A percentile compares a stretch with the other conserved stretches of the same genome.
These are phyloP conservation scores for Rhizopogon hawkerae DNA, from an alignment of 1,284 basidiomycete species.

Conservation along the genomic window DNA sequence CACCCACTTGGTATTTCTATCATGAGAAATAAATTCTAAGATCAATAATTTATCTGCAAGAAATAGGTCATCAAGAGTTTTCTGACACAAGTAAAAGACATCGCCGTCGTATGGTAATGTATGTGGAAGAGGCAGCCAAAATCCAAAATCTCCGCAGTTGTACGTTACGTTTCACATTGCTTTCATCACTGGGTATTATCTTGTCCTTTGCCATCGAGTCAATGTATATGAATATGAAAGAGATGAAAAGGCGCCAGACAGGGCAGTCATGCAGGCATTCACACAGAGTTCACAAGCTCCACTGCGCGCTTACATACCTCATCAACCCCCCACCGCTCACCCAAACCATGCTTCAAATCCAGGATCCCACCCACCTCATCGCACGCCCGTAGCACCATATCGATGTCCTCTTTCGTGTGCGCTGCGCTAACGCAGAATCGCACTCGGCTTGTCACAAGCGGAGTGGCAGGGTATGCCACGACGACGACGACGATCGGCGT, in stretches of 20 bases:
- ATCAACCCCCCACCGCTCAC: conserved; percentile 78
- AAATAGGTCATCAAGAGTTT: too few relatives aligned
- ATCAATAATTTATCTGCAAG: not conserved
- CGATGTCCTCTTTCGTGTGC: conserved; percentile 97
- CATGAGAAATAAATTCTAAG: not conserved
- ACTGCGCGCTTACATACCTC: conserved; percentile 68
- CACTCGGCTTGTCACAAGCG: conserved; percentile 83
- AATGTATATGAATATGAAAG: not conserved
- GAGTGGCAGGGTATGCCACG: conserved; percentile 89
- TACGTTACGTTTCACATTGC: not conserved
- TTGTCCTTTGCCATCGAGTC: not conserved
- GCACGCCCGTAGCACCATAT: conserved; percentile 78
- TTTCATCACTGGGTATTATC: not conserved
- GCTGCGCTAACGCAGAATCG: conserved; percentile 92
- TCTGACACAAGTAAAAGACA: not conserved
- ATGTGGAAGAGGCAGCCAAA: not conserved
- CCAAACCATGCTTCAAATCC: conserved; percentile 73
- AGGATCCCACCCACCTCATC: conserved; percentile 89
- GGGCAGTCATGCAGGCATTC: conserved; percentile 2
- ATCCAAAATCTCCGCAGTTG: not conserved
- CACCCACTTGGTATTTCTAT: not conserved
- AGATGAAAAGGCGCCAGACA: not conserved
- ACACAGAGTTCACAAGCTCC: conserved; percentile 55
- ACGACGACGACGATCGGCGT: conserved; percentile 85
- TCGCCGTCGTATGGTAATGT: not conserved